Conservation (phyloP, 805 yeast species). For the Ogataea glucozyma region DNA sequence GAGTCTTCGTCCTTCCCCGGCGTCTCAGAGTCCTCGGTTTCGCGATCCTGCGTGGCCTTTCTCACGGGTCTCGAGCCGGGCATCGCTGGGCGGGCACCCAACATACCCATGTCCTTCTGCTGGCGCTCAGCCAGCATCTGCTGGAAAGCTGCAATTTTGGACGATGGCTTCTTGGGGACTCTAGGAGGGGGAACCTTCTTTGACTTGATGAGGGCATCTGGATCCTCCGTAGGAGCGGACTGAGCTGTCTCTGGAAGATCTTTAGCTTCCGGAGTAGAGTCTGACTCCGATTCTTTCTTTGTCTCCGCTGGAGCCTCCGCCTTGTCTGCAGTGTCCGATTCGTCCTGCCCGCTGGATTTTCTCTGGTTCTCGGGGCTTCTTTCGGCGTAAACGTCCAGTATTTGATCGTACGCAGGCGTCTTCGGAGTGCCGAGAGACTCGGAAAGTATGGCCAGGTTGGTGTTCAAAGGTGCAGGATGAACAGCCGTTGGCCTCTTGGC, state of each 20-base stretch:
- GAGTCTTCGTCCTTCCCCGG: constrained; percentile 2
- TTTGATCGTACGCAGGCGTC: constrained; percentile 20
- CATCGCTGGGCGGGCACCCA: constrained; percentile 24
- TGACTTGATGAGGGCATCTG: not conserved
- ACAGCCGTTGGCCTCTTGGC: constrained; percentile 7
- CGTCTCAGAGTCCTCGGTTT: constrained; percentile 1
- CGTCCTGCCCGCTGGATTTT: not conserved
- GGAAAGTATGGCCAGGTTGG: constrained; percentile 2
- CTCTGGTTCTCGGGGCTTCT: constrained; percentile 22
- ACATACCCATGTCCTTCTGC: constrained; percentile 35
- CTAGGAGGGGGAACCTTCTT: constrained; percentile 45
- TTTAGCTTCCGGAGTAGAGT: too few species aligned
- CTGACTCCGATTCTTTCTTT: not conserved
- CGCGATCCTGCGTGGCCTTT: constrained; percentile 1
- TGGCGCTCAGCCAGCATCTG: constrained; percentile 64
- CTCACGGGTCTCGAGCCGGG: constrained; percentile 27
- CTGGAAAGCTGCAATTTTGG: constrained; percentile 79
- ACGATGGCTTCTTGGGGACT: constrained; percentile 75
- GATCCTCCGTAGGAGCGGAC: not conserved
- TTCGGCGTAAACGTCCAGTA: constrained; percentile 24
- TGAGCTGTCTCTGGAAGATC: not conserved
- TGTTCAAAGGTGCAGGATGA: constrained; percentile 3
- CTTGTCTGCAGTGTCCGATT: not conserved
- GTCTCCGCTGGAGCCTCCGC: not conserved
- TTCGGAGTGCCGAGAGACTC: constrained; percentile 11